Percentiles rank a stretch among this genome's conserved stretches.
Evolutionary conservation across 2,329 filamentous ascomycete genomes (phyloP).

Genomic region (Xylaria arbuscula): DNA sequence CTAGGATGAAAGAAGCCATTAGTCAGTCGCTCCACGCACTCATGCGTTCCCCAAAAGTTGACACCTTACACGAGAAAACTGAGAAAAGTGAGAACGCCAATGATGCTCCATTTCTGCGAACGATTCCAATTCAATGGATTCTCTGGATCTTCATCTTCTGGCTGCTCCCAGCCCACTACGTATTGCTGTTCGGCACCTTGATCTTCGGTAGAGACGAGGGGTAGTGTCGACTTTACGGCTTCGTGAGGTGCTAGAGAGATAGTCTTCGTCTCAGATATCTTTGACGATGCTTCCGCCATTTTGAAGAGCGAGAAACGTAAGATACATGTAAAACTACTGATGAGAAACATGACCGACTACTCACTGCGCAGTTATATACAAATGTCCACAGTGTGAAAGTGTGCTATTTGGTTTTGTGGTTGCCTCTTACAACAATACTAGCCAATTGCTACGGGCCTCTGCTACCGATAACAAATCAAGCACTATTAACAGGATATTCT

Average conservation of each 20-base stretch:
- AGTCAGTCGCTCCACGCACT: not conserved
- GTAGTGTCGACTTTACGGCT: not conserved
- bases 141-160: slow-evolving; percentile 18
- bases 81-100: slow-evolving; percentile 22
- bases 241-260: not conserved
- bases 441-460: not conserved
- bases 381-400: too few species aligned
- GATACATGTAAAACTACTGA: not conserved
- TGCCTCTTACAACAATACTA: not conserved
- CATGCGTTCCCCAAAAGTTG: not conserved
- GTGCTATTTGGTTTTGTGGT: not conserved
- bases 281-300: slow-evolving; percentile 6
- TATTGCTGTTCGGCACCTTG: slow-evolving; percentile 8
- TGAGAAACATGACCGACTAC: not conserved
- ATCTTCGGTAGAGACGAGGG: not conserved
- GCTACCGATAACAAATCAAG: too few species aligned
- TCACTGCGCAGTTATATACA: slow-evolving; percentile 12
- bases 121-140: slow-evolving; percentile 25
- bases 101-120: slow-evolving; percentile 28
- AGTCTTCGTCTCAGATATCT: not conserved
- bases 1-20: not conserved
- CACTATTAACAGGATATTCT: too few species aligned
- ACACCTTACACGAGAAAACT: slow-evolving; percentile 22
- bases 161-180: slow-evolving; percentile 24
- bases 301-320: slow-evolving; percentile 7